Conservation (phyloP, 129 eudicot species). For the Saposhnikovia divaricata region DNA sequence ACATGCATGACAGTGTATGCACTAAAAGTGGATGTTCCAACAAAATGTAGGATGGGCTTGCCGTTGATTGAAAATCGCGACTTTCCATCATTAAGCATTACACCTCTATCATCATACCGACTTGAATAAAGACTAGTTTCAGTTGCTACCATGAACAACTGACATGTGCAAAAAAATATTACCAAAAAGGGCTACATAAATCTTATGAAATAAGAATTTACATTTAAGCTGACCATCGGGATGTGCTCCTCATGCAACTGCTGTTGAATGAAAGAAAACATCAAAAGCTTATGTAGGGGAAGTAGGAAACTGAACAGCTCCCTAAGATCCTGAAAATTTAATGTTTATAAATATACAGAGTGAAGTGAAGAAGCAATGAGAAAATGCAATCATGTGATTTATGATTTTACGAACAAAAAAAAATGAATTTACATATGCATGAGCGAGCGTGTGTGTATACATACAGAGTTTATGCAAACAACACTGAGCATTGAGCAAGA, state of each 20-base stretch:
- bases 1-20: too few species aligned
- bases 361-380: background rate
- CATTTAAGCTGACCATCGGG: slow-evolving; percentile 54
- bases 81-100: too few species aligned
- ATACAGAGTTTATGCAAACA: background rate
- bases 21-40: too few species aligned
- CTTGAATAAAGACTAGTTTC: background rate
- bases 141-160: background rate
- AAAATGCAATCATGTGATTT: background rate
- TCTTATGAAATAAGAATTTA: slow-evolving; percentile 14
- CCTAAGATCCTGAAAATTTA: slow-evolving; percentile 59
- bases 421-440: background rate
- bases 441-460: too few species aligned
- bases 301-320: slow-evolving; percentile 60
- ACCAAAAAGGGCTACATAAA: background rate
- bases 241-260: slow-evolving; percentile 82
- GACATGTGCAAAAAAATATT: background rate
- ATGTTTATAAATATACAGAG: background rate
- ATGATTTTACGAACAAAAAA: background rate
- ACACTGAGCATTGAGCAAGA: background rate
- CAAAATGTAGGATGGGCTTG: too few species aligned
- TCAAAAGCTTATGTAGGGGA: slow-evolving; percentile 80
- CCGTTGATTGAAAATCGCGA: too few species aligned
- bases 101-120: background rate
- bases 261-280: slow-evolving; percentile 68